Conservation (phyloP, 768 basidiomycete species). For the button mushroom (Agaricus bisporus) region DNA sequence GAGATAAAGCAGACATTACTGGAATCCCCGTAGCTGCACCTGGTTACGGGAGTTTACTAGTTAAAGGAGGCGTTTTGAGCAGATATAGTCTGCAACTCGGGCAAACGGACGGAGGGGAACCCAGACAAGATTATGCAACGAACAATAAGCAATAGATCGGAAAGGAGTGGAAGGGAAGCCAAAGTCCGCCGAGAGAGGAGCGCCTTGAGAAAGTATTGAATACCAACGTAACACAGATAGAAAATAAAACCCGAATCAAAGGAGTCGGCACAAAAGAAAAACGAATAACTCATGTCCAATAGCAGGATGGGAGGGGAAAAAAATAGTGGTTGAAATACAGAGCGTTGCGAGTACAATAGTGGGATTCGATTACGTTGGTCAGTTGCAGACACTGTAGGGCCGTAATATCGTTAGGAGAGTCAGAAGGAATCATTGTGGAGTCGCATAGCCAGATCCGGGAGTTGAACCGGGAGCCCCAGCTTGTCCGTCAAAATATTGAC, state of each 20-base stretch:
- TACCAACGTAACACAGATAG: slow-evolving; percentile 4
- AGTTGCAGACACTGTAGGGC: slow-evolving; percentile 2
- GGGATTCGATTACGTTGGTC: slow-evolving; percentile 8
- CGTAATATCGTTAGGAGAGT: slow-evolving; percentile 11
- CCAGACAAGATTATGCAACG: slow-evolving; percentile 7
- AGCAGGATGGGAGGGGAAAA: slow-evolving; percentile 1
- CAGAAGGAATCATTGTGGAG: slow-evolving; percentile 28
- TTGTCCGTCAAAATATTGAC: slow-evolving; percentile 25
- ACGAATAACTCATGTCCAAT: neutral
- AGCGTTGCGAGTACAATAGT: slow-evolving; percentile 11
- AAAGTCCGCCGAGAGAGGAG: slow-evolving; percentile 8
- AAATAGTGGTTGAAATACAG: slow-evolving; percentile 12
- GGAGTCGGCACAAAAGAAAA: neutral
- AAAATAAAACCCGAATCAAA: neutral
- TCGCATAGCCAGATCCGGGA: slow-evolving; percentile 41
- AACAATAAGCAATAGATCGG: slow-evolving; percentile 7
- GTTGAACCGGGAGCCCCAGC: slow-evolving; percentile 33
- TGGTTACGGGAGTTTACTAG: neutral
- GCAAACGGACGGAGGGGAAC: neutral
- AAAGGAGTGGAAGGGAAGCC: slow-evolving; percentile 10
- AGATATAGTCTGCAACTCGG: slow-evolving; percentile 7
- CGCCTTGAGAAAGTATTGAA: neutral
- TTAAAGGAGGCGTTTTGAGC: slow-evolving; percentile 1
- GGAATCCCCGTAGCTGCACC: neutral
- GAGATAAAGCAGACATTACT: slow-evolving; percentile 2